Evolutionary conservation across 495 filamentous ascomycete species (phyloP).

Genomic region (Aspergillus steynii): DNA sequence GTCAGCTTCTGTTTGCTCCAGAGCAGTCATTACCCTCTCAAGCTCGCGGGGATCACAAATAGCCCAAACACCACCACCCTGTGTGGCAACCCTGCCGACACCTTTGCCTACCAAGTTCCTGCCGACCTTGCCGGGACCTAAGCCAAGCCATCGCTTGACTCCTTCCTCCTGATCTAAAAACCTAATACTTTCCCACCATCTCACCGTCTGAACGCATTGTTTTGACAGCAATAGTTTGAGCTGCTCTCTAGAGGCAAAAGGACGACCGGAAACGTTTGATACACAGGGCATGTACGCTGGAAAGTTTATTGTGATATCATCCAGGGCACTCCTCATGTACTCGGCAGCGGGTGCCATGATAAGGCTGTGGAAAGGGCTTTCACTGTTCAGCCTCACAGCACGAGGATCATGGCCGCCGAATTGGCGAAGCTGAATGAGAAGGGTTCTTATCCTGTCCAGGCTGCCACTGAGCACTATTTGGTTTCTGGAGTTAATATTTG

Average conservation of each 20-base stretch:
- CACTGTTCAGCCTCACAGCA: constrained; percentile 82
- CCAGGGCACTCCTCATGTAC: constrained; percentile 67
- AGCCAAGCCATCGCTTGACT: constrained; percentile 85
- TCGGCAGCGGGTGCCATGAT: constrained; percentile 84
- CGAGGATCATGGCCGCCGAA: constrained; percentile 93
- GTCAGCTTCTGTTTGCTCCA: constrained; percentile 72
- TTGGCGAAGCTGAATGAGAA: constrained; percentile 86
- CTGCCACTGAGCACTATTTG: constrained; percentile 94
- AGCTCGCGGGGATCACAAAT: constrained; percentile 81
- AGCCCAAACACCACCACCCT: constrained; percentile 92
- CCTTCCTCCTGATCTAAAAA: constrained; percentile 85
- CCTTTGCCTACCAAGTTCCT: constrained; percentile 94
- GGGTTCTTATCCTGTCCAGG: constrained; percentile 77
- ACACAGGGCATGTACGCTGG: constrained; percentile 75
- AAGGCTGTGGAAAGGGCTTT: constrained; percentile 89
- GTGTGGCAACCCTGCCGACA: constrained; percentile 78
- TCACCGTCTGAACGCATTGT: constrained; percentile 83
- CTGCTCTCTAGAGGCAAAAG: constrained; percentile 70
- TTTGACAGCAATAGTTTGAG: constrained; percentile 74
- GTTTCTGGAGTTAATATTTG: constrained; percentile 93
- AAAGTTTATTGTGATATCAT: constrained; percentile 62
- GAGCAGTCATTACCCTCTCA: constrained; percentile 67
- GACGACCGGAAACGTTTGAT: constrained; percentile 79
- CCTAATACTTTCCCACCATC: constrained; percentile 90
- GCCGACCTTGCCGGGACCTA: constrained; percentile 93